Percentiles rank a stretch among this genome's conserved stretches.
These are phyloP conservation scores for Diaporthe ilicicola DNA, from an alignment of 2,329 filamentous ascomycete species.

Conservation along the genomic window DNA sequence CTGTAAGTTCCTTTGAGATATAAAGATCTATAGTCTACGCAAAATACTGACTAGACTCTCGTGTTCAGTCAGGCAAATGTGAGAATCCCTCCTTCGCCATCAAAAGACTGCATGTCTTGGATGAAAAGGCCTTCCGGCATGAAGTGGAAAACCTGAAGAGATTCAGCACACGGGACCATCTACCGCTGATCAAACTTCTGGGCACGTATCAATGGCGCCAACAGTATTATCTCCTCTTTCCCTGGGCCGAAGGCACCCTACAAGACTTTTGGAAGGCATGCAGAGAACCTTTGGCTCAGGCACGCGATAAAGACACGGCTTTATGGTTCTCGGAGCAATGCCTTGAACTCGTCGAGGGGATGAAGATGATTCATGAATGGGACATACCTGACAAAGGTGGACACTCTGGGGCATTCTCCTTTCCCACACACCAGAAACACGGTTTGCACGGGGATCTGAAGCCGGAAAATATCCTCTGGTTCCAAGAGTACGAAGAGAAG, in stretches of 20 bases:
- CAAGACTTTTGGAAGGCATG: neutral
- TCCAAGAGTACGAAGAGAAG: neutral
- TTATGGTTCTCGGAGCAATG: constrained; percentile 4
- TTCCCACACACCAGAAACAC: neutral
- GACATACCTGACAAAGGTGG: neutral
- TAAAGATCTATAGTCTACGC: no score
- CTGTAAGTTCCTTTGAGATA: neutral
- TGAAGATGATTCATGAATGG: neutral
- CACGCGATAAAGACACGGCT: neutral
- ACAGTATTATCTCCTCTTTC: neutral
- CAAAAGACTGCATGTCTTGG: neutral
- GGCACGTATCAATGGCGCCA: neutral
- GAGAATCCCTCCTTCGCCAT: neutral
- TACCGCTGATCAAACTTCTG: neutral
- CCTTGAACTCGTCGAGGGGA: neutral
- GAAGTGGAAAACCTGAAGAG: neutral
- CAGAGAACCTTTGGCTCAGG: neutral
- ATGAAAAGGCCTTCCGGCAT: neutral
- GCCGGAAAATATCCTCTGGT: constrained; percentile 5
- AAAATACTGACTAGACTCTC: neutral
- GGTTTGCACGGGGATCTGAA: constrained; percentile 6
- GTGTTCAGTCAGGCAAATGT: neutral
- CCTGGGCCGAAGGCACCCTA: neutral
- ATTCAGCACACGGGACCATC: neutral
- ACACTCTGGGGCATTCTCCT: neutral